A percentile compares a stretch with the other conserved stretches of the same genome.
These are phyloP conservation scores for Claviceps monticola DNA, from an alignment of 2,329 filamentous ascomycete species.

Conservation along the genomic window DNA sequence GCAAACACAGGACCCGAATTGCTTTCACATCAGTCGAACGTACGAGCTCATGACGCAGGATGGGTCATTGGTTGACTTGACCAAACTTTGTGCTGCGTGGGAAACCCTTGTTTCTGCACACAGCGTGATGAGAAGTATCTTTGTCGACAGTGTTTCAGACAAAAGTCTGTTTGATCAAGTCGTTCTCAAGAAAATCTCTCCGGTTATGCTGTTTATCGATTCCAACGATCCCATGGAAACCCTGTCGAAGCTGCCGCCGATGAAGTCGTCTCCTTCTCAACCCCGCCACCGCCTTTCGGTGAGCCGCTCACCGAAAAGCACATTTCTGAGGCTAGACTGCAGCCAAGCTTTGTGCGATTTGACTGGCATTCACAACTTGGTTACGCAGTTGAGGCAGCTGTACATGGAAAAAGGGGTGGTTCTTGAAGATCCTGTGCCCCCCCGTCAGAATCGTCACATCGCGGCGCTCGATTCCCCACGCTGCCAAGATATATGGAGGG, in stretches of 20 bases:
- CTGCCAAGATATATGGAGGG: constrained; percentile 33
- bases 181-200: constrained; percentile 31
- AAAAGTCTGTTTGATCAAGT: constrained; percentile 37
- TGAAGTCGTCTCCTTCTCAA: constrained; percentile 22
- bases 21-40: constrained; percentile 30
- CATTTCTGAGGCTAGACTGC: constrained; percentile 34
- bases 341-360: constrained; percentile 38
- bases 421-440: constrained; percentile 11
- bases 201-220: constrained; percentile 40
- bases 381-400: constrained; percentile 30
- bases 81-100: constrained; percentile 35
- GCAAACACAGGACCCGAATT: constrained; percentile 26
- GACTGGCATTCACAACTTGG: constrained; percentile 30
- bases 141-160: constrained; percentile 35
- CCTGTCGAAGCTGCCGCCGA: constrained; percentile 25
- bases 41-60: constrained; percentile 30
- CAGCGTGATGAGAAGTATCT: constrained; percentile 33
- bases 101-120: constrained; percentile 32
- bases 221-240: constrained; percentile 23
- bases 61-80: constrained; percentile 25
- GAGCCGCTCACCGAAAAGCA: constrained; percentile 29
- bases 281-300: constrained; percentile 38
- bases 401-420: constrained; percentile 25
- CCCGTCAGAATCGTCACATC: constrained; percentile 15
- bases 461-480: constrained; percentile 15